Evolutionary conservation across 192 early-diverging fungal species (phyloP).

Genomic region (Neocallimastix lanati): DNA sequence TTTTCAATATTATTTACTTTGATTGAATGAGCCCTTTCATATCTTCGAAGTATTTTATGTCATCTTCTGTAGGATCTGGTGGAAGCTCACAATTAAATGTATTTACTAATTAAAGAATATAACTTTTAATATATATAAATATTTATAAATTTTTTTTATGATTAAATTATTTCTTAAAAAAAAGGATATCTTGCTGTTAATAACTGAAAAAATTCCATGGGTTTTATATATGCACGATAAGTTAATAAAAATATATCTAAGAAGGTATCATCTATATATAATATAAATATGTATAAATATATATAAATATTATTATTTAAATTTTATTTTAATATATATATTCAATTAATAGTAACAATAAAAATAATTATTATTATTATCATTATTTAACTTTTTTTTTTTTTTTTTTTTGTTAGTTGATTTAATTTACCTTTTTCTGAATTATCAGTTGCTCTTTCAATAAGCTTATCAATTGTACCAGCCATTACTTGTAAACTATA

Average conservation of each 20-base stretch:
- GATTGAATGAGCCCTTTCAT: not conserved
- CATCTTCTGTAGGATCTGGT: not conserved
- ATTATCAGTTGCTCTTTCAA: slow-evolving; percentile 20
- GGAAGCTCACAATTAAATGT: not conserved
- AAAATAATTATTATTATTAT: too few species aligned
- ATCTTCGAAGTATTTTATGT: not conserved
- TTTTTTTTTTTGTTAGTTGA: too few species aligned
- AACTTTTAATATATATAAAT: not conserved
- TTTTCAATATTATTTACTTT: not conserved
- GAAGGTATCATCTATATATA: not conserved
- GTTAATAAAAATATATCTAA: not conserved
- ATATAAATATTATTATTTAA: too few species aligned
- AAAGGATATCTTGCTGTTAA: not conserved
- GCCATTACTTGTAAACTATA: slow-evolving; percentile 27
- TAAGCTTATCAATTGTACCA: slow-evolving; percentile 23
- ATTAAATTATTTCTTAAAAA: too few species aligned
- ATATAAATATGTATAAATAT: too few species aligned
- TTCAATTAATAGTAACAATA: too few species aligned
- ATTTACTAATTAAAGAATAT: not conserved
- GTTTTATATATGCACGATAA: not conserved
- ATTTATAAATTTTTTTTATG: not conserved
- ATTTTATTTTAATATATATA: too few species aligned
- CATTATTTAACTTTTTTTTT: too few species aligned
- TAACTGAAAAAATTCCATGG: not conserved
- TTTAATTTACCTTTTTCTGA: slow-evolving; percentile 18